Evolutionary conservation across 1,139 yeast species (phyloP).

Genomic region (Yamadazyma trypodendri): DNA sequence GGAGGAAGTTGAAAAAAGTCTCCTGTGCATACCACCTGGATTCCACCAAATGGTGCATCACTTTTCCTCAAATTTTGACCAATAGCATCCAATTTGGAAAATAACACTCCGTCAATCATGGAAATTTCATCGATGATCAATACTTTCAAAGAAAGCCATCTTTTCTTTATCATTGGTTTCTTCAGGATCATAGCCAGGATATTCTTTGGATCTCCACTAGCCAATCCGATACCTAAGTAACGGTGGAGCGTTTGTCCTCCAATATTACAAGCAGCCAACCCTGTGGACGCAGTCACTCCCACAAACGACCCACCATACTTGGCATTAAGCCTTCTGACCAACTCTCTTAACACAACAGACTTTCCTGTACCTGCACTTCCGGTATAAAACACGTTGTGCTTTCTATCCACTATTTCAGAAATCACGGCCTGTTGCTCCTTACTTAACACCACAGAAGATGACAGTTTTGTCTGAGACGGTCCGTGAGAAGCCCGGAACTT

Average conservation of each 20-base stretch:
- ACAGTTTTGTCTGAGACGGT: neutral
- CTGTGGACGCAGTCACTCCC: constrained; percentile 90
- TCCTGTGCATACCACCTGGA: constrained; percentile 75
- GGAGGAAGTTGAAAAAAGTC: constrained; percentile 90
- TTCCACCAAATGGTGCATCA: constrained; percentile 70
- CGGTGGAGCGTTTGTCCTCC: constrained; percentile 82
- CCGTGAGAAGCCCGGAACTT: neutral
- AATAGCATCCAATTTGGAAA: constrained; percentile 62
- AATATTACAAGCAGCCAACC: constrained; percentile 84
- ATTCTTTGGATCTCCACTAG: constrained; percentile 45
- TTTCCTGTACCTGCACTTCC: constrained; percentile 89
- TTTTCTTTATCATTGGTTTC: constrained; percentile 40
- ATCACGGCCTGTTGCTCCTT: constrained; percentile 72
- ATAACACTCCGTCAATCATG: constrained; percentile 70
- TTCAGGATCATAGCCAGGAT: constrained; percentile 47
- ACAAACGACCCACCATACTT: constrained; percentile 47
- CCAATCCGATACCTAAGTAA: constrained; percentile 78
- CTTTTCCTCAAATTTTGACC: constrained; percentile 54
- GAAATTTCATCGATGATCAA: constrained; percentile 79
- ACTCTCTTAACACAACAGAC: constrained; percentile 64
- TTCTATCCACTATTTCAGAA: constrained; percentile 57
- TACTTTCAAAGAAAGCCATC: constrained; percentile 64
- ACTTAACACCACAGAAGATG: constrained; percentile 20
- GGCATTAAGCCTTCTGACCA: constrained; percentile 47
- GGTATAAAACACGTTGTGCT: constrained; percentile 62